Evolutionary conservation across 1,284 basidiomycete species (phyloP).

Genomic region (Sanghuangporus sanghuang): DNA sequence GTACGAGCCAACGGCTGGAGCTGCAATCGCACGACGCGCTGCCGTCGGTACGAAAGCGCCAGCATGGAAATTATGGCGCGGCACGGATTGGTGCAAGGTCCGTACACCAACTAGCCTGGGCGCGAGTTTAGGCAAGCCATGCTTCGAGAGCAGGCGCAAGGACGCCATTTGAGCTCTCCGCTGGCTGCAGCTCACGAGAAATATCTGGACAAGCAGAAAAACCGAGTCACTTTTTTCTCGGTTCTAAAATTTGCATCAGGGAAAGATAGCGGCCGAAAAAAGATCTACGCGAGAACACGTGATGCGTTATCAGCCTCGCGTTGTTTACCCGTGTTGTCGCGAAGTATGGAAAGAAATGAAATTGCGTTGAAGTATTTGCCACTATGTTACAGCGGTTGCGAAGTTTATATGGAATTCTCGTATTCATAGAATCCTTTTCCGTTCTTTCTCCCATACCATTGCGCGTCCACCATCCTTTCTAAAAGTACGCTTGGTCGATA

Average conservation of each 20-base stretch:
- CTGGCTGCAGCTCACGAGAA: background rate
- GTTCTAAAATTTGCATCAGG: no score
- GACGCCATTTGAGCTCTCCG: conserved; percentile 11
- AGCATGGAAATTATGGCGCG: background rate
- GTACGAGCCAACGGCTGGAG: conserved; percentile 75
- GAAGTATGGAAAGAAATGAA: background rate
- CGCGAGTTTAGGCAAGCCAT: background rate
- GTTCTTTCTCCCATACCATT: conserved; percentile 91
- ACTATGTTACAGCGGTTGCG: background rate
- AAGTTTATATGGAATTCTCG: conserved; percentile 4
- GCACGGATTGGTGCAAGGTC: conserved; percentile 7
- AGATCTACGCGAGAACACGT: background rate
- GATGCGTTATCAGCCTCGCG: background rate
- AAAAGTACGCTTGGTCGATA: conserved; percentile 91
- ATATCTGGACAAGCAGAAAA: background rate
- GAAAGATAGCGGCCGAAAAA: background rate
- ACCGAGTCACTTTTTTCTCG: conserved; percentile 4
- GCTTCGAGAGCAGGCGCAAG: conserved; percentile 11
- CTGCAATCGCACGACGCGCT: conserved; percentile 55
- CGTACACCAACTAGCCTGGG: conserved; percentile 4
- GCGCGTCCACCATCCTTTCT: conserved; percentile 94
- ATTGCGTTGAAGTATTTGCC: background rate
- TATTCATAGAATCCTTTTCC: conserved; percentile 90
- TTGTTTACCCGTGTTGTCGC: background rate
- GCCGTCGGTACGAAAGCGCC: conserved; percentile 7